Evolutionary conservation across 164 flowering plant genomes (phyloP).

Genomic region (Berberis vulgaris): DNA sequence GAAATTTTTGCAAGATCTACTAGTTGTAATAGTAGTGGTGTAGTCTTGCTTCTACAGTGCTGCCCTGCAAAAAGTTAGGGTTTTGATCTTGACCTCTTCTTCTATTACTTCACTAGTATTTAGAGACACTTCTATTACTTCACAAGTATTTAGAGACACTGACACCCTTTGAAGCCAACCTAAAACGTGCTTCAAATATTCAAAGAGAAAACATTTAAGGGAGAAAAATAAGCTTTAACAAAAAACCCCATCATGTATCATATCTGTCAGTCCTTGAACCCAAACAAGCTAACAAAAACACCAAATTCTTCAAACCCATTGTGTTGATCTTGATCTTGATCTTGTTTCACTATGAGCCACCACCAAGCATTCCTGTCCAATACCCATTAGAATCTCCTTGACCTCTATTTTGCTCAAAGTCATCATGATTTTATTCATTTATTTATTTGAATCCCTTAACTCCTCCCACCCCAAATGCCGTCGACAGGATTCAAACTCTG

Average conservation of each 20-base stretch:
- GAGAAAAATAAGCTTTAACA: background rate
- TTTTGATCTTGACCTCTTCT: constrained; percentile 6
- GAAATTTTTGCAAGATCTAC: constrained; percentile 1
- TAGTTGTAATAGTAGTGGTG: background rate
- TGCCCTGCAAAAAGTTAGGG: constrained; percentile 13
- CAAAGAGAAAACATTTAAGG: background rate
- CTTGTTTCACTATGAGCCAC: constrained; percentile 63
- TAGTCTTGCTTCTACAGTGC: constrained; percentile 1
- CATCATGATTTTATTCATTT: background rate
- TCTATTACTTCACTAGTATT: constrained; percentile 2
- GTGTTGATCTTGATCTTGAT: background rate
- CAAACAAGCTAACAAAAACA: constrained; percentile 15
- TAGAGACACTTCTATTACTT: background rate
- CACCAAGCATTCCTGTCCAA: constrained; percentile 85
- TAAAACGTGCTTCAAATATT: constrained; percentile 23
- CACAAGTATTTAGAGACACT: background rate
- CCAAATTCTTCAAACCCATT: constrained; percentile 5
- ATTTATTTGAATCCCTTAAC: no score
- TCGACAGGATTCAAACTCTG: no score
- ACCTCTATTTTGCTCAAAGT: constrained; percentile 34
- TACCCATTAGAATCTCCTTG: constrained; percentile 62
- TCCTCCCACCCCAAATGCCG: no score
- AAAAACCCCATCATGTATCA: constrained; percentile 6
- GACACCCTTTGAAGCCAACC: constrained; percentile 31
- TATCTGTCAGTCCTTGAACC: constrained; percentile 17